Evolutionary conservation across 805 yeast species (phyloP).

Genomic region (Saccharomycopsis guyanensis): DNA sequence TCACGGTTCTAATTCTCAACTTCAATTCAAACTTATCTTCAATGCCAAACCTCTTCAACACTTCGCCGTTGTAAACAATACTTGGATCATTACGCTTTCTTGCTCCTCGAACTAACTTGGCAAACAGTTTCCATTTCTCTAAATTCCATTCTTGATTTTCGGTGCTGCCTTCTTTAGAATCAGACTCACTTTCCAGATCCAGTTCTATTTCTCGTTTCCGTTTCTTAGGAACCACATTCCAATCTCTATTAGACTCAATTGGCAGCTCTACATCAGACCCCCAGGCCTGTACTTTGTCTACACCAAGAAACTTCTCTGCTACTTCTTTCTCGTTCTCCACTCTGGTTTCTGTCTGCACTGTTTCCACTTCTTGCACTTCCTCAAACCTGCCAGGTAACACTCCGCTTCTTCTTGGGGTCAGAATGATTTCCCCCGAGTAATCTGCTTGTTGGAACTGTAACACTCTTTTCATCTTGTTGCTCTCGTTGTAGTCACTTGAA

Average conservation of each 20-base stretch:
- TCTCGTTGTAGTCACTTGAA: not conserved
- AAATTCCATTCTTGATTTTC: slow-evolving; percentile 4
- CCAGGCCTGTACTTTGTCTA: not conserved
- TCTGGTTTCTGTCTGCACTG: too few species aligned
- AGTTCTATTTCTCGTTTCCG: not conserved
- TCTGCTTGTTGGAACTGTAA: not conserved
- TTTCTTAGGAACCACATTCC: too few species aligned
- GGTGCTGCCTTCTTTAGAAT: not conserved
- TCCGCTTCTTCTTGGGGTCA: not conserved
- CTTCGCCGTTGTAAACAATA: slow-evolving; percentile 7
- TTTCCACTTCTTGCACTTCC: too few species aligned
- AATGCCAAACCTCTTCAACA: slow-evolving; percentile 6
- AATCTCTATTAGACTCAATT: too few species aligned
- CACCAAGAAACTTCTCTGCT: too few species aligned
- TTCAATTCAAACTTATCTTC: slow-evolving; percentile 7
- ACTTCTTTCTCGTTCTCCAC: not conserved
- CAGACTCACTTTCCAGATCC: not conserved
- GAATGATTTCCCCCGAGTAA: not conserved
- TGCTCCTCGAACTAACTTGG: slow-evolving; percentile 11
- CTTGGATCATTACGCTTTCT: not conserved
- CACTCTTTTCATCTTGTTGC: not conserved
- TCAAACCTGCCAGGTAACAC: not conserved
- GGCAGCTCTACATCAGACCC: too few species aligned
- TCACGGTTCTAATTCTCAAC: slow-evolving; percentile 9
- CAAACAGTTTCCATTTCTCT: slow-evolving; percentile 11